Conservation (phyloP, 1,139 yeast species). For the Saccharomyces hybrid region DNA sequence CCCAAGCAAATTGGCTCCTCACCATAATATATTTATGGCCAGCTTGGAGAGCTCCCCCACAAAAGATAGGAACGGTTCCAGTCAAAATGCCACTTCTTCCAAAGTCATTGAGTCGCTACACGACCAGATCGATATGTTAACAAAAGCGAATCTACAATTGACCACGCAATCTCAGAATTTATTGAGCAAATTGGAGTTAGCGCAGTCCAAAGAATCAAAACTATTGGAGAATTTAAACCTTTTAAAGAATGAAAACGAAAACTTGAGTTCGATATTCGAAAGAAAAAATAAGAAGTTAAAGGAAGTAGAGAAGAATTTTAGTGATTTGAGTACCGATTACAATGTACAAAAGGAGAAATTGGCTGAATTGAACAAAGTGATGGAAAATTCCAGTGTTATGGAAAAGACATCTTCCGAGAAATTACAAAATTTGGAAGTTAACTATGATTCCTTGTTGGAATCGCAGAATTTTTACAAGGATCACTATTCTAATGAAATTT, state of each 20-base stretch:
- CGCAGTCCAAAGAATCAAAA: slow-evolving; percentile 48
- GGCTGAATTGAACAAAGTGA: slow-evolving; percentile 37
- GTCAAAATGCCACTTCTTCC: slow-evolving; percentile 30
- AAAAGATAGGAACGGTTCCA: background rate
- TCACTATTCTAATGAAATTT: slow-evolving; percentile 1
- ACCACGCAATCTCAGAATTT: slow-evolving; percentile 40
- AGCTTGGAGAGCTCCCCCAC: slow-evolving; percentile 3
- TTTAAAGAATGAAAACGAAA: slow-evolving; percentile 63
- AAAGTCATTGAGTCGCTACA: slow-evolving; percentile 56
- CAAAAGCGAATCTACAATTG: slow-evolving; percentile 45
- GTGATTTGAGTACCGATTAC: slow-evolving; percentile 1
- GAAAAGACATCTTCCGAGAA: background rate
- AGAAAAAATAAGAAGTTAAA: slow-evolving; percentile 57
- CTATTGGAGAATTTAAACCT: slow-evolving; percentile 38
- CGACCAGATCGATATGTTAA: slow-evolving; percentile 48
- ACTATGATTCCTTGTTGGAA: background rate
- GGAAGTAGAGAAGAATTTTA: slow-evolving; percentile 44
- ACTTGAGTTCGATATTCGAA: slow-evolving; percentile 52
- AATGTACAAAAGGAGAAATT: slow-evolving; percentile 33
- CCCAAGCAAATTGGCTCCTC: slow-evolving; percentile 13
- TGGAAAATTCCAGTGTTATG: background rate
- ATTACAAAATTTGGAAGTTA: background rate
- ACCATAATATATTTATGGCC: slow-evolving; percentile 13
- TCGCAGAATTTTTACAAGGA: slow-evolving; percentile 3
- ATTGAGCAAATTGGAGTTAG: slow-evolving; percentile 43